A percentile compares a stretch with the other conserved stretches of the same genome.
Evolutionary conservation across 1,284 basidiomycete species (phyloP).

Genomic region (Cutaneotrichosporon dermatis): DNA sequence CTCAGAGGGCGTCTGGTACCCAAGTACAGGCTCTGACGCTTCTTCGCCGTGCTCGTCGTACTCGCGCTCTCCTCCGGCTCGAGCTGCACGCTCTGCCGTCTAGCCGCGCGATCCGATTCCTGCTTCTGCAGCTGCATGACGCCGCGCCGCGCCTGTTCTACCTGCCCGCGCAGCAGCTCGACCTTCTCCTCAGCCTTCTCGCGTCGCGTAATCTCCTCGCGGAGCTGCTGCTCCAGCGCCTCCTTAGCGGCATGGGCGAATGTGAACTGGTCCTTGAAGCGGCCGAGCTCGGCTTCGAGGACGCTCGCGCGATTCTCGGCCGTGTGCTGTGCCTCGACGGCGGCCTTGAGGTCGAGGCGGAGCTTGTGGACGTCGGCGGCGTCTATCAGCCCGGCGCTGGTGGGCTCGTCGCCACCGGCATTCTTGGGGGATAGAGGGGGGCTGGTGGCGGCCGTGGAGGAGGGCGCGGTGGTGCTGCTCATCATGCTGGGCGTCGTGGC

Average conservation of each 20-base stretch:
- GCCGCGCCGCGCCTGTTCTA: conserved; percentile 85
- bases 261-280: conserved; percentile 40
- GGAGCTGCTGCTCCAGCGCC: conserved; percentile 59
- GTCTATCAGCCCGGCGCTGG: background rate
- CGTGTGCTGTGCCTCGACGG: background rate
- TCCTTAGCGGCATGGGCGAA: conserved; percentile 41
- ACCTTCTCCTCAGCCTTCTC: conserved; percentile 72
- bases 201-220: conserved; percentile 58
- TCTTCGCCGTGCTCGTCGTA: background rate
- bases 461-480: conserved; percentile 8
- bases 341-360: conserved; percentile 2
- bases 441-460: background rate
- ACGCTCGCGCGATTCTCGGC: conserved; percentile 13
- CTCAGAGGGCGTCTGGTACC: conserved; percentile 8
- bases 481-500: background rate
- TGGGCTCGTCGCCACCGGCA: background rate
- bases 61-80: background rate
- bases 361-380: background rate
- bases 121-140: conserved; percentile 81
- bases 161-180: conserved; percentile 69
- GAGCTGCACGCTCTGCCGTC: conserved; percentile 5
- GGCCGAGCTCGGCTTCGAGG: conserved; percentile 36
- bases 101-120: conserved; percentile 50
- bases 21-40: conserved; percentile 15
- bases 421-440: background rate